Conservation (phyloP, 192 early-diverging fungal species). For the Pilobolus umbonatus region DNA sequence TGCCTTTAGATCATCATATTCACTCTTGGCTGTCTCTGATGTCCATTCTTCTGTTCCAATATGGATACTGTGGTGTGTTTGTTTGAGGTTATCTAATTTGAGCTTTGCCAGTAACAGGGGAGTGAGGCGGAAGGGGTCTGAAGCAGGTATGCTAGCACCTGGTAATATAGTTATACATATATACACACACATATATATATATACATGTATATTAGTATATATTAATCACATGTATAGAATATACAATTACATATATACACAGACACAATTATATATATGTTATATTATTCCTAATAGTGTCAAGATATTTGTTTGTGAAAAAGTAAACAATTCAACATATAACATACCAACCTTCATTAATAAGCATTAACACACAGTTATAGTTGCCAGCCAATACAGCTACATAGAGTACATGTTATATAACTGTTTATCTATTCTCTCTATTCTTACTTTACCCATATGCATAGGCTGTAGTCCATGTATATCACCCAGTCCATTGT, state of each 20-base stretch:
- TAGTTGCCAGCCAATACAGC: constrained; percentile 32
- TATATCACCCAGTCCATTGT: constrained; percentile 34
- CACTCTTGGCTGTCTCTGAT: constrained; percentile 6
- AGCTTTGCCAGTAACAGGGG: constrained; percentile 30
- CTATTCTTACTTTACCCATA: constrained; percentile 17
- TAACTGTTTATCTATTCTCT: background rate
- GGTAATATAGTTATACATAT: background rate
- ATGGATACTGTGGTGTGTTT: constrained; percentile 1
- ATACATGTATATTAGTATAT: background rate
- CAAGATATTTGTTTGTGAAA: constrained; percentile 1
- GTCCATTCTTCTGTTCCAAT: background rate
- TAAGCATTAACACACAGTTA: constrained; percentile 27
- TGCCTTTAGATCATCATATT: constrained; percentile 19
- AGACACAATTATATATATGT: no score
- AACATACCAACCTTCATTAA: constrained; percentile 18
- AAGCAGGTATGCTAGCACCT: constrained; percentile 32
- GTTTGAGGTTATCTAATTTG: constrained; percentile 27
- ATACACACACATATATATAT: background rate
- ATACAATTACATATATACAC: no score
- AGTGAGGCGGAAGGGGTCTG: constrained; percentile 34
- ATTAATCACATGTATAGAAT: no score
- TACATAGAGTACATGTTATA: background rate
- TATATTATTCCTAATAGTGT: constrained; percentile 1
- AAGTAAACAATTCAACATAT: background rate
- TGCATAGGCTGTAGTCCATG: constrained; percentile 34